Conservation (phyloP, 257 asterid species). For the Scutellaria baicalensis region DNA sequence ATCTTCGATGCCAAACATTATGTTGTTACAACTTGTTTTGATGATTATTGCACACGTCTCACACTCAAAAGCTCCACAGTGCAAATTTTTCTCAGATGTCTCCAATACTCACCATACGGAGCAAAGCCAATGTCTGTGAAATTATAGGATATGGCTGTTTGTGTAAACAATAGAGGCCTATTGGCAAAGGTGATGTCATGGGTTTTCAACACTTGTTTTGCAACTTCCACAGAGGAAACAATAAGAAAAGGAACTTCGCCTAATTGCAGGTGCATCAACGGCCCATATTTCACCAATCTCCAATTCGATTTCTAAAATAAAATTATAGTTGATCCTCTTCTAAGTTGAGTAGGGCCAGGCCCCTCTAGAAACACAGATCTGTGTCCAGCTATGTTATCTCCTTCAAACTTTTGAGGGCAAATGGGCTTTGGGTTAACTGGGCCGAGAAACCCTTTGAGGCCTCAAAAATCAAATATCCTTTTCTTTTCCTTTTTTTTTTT, state of each 20-base stretch:
- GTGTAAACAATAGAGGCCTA: not conserved
- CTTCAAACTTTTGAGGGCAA: no score
- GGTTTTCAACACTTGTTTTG: not conserved
- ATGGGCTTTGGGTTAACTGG: no score
- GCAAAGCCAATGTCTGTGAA: not conserved
- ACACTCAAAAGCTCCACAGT: not conserved
- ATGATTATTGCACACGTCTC: slow-evolving; percentile 13
- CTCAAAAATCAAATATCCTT: no score
- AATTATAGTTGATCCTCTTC: no score
- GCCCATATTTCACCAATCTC: not conserved
- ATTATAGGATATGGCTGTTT: not conserved
- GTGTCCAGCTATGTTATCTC: no score
- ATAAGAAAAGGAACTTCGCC: not conserved
- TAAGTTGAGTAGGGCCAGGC: no score
- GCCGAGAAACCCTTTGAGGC: no score
- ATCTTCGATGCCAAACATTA: not conserved
- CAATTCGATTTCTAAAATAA: no score
- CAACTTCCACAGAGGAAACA: not conserved
- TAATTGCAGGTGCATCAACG: not conserved
- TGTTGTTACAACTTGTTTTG: slow-evolving; percentile 4
- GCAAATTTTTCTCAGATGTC: not conserved
- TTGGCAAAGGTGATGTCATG: not conserved
- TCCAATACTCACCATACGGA: not conserved
- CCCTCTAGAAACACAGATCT: no score
- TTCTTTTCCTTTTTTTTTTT: no score